Percentiles rank a stretch among this genome's conserved stretches.
Conservation (phyloP, 2,329 filamentous ascomycete species). For the Elsinoe ampelina region DNA sequence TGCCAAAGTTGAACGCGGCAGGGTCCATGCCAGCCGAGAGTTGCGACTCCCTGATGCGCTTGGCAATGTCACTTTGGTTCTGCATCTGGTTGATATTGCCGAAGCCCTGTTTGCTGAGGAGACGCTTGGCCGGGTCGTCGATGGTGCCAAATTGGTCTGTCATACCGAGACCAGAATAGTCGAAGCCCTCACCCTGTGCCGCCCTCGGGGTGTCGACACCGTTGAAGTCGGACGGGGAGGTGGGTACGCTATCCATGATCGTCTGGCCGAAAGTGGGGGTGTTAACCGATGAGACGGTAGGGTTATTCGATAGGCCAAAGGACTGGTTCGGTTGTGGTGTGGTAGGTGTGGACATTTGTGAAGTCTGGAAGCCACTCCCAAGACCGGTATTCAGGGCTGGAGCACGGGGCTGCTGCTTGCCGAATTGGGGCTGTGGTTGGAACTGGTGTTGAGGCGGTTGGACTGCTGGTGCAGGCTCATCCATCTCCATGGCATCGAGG, state of each 20-base stretch:
- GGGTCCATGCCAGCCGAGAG: slow-evolving; percentile 46
- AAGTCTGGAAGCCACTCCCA: slow-evolving; percentile 56
- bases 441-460: slow-evolving; percentile 31
- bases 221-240: slow-evolving; percentile 30
- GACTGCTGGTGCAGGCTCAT: slow-evolving; percentile 56
- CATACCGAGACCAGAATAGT: slow-evolving; percentile 43
- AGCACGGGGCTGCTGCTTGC: slow-evolving; percentile 45
- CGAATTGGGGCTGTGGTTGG: slow-evolving; percentile 43
- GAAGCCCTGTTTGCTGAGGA: slow-evolving; percentile 67
- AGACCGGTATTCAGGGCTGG: slow-evolving; percentile 76
- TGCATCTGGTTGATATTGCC: slow-evolving; percentile 54
- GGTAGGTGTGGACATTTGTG: slow-evolving; percentile 75
- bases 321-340: slow-evolving; percentile 62
- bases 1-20: slow-evolving; percentile 41
- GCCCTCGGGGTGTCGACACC: slow-evolving; percentile 26
- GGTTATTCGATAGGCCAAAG: slow-evolving; percentile 81
- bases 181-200: slow-evolving; percentile 32
- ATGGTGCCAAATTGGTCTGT: slow-evolving; percentile 54
- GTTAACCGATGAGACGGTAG: slow-evolving; percentile 93
- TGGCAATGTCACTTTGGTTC: slow-evolving; percentile 65
- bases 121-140: slow-evolving; percentile 86
- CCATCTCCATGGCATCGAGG: slow-evolving; percentile 94
- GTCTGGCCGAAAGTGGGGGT: slow-evolving; percentile 81
- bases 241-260: slow-evolving; percentile 49
- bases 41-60: slow-evolving; percentile 55